A percentile compares a stretch with the other conserved stretches of the same genome.
phyloP scores from a whole-genome alignment of 2,329 filamentous ascomycete species.

The Diplodia corticola region DNA sequence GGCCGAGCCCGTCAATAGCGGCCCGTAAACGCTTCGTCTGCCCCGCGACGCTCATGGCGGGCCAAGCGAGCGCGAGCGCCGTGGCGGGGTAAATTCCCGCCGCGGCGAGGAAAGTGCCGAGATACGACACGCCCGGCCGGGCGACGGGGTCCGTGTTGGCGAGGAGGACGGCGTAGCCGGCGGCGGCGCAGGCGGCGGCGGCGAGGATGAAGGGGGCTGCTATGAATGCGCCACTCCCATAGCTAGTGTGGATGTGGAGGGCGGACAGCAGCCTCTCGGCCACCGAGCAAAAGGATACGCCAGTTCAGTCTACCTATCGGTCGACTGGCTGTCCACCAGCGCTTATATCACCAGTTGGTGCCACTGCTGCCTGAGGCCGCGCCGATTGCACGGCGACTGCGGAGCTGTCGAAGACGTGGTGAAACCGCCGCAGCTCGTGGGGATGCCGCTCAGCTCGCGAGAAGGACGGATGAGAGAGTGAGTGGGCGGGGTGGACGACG shows the following conservation, averaged over 20 bases:
- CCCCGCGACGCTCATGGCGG: conserved; percentile 55
- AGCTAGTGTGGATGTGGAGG: too few species aligned
- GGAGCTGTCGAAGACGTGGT: not conserved
- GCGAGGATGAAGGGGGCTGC: conserved; percentile 37
- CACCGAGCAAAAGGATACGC: too few species aligned
- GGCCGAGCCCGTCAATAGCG: too few species aligned
- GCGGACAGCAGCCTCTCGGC: too few species aligned
- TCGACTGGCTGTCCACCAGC: too few species aligned
- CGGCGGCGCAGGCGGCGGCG: conserved; percentile 35
- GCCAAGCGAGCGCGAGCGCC: conserved; percentile 49
- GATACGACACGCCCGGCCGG: conserved; percentile 41
- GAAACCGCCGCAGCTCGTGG: not conserved
- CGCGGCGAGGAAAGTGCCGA: conserved; percentile 41
- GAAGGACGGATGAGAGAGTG: not conserved
- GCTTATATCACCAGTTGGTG: too few species aligned
- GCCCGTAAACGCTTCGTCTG: conserved; percentile 37
- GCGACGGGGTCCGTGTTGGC: conserved; percentile 32
- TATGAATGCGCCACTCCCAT: too few species aligned
- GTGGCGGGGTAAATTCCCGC: conserved; percentile 43
- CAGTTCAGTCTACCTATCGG: too few species aligned
- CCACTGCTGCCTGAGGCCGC: not conserved
- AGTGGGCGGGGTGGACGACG: not conserved
- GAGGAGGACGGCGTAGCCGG: conserved; percentile 44
- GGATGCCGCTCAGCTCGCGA: conserved; percentile 9
- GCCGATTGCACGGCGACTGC: not conserved